phyloP scores from a whole-genome alignment of 805 yeast genomes.

The Kluyveromyces wickerhamii region DNA sequence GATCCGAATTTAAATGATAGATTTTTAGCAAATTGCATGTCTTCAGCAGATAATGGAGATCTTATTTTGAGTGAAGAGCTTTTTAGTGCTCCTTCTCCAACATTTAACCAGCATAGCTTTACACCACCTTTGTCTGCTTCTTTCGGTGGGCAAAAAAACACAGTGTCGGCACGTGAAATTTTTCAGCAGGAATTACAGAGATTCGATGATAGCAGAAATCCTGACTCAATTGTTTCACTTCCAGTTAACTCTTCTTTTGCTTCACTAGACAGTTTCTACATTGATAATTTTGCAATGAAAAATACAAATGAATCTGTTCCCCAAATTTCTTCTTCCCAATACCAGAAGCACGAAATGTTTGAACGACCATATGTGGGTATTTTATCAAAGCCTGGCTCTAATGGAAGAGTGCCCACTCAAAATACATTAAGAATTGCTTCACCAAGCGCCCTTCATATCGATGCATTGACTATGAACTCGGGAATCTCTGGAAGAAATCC shows the following conservation, averaged over 20 bases:
- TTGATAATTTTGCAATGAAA: constrained; percentile 40
- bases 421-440: constrained; percentile 1
- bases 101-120: background rate
- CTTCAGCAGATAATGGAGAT: constrained; percentile 20
- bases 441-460: constrained; percentile 3
- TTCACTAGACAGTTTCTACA: constrained; percentile 61
- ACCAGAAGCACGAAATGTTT: background rate
- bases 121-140: constrained; percentile 1
- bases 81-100: background rate
- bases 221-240: constrained; percentile 49
- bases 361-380: constrained; percentile 1
- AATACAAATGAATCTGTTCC: constrained; percentile 11
- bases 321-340: background rate
- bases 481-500: constrained; percentile 4
- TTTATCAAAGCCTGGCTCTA: constrained; percentile 1
- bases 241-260: constrained; percentile 73
- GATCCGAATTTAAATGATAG: background rate
- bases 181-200: constrained; percentile 20
- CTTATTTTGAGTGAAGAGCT: constrained; percentile 17
- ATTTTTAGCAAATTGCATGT: background rate
- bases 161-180: constrained; percentile 12
- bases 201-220: constrained; percentile 18
- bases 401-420: constrained; percentile 5
- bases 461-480: constrained; percentile 3
- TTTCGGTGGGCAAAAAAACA: too few relatives aligned